These are phyloP conservation scores for Schwanniomyces etchellsii DNA, from an alignment of 1,139 yeast genomes.

Conservation along the genomic window DNA sequence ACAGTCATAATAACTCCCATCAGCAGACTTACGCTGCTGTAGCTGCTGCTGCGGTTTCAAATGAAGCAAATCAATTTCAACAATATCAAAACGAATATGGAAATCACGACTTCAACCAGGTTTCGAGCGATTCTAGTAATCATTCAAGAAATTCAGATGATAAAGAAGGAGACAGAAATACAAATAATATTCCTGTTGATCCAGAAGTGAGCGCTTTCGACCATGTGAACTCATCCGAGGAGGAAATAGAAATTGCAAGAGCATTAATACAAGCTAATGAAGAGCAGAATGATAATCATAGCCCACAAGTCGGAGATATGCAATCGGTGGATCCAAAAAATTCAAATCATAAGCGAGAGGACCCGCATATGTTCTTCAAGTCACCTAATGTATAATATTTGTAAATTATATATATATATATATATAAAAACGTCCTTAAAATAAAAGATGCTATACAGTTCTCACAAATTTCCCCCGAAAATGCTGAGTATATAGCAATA, in stretches of 20 bases:
- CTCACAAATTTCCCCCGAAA: no score
- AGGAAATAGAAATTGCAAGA: constrained; percentile 61
- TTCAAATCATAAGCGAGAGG: no score
- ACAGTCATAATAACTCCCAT: constrained; percentile 8
- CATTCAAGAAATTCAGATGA: constrained; percentile 3
- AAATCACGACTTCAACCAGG: constrained; percentile 15
- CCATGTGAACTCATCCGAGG: constrained; percentile 32
- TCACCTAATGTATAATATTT: no score
- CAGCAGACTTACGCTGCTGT: constrained; percentile 34
- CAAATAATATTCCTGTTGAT: constrained; percentile 44
- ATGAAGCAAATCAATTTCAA: constrained; percentile 16
- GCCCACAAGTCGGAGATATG: constrained; percentile 4
- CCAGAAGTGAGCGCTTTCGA: constrained; percentile 55
- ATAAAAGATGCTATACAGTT: constrained; percentile 1
- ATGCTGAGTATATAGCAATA: no score
- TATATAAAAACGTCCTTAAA: no score
- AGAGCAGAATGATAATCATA: constrained; percentile 16
- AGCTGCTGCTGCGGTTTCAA: constrained; percentile 34
- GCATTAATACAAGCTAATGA: constrained; percentile 62
- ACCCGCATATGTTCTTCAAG: no score
- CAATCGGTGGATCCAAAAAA: background rate
- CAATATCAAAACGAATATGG: constrained; percentile 13
- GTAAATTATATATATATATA: no score
- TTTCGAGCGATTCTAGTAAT: constrained; percentile 5
- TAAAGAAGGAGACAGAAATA: constrained; percentile 12